Conservation (phyloP, 495 filamentous ascomycete species). For the Penicillium ochrochloron region DNA sequence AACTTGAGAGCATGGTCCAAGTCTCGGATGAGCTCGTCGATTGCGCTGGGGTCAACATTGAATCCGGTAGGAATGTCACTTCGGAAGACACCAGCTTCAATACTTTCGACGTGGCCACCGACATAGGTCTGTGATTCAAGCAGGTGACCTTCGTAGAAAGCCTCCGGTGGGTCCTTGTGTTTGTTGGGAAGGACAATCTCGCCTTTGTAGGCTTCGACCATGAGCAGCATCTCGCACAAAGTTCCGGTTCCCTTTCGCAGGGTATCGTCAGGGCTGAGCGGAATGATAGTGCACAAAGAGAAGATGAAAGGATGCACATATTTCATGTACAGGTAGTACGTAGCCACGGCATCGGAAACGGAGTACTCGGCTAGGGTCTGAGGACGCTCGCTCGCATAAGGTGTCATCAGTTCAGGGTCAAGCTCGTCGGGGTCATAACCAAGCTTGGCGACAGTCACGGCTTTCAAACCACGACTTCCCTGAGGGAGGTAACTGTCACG, state of each 20-base stretch:
- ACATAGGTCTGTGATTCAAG: slow-evolving; percentile 98
- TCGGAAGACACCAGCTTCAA: slow-evolving; percentile 96
- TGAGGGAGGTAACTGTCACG: slow-evolving; percentile 98
- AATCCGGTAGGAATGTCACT: slow-evolving; percentile 95
- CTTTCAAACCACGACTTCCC: slow-evolving; percentile 95
- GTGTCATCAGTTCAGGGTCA: slow-evolving; percentile 97
- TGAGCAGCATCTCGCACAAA: slow-evolving; percentile 96
- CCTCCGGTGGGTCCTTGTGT: slow-evolving; percentile 85
- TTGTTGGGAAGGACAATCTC: slow-evolving; percentile 96
- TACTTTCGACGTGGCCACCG: slow-evolving; percentile 98
- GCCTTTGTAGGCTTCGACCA: slow-evolving; percentile 96
- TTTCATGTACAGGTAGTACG: slow-evolving; percentile 99
- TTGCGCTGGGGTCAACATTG: slow-evolving; percentile 79
- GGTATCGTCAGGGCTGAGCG: slow-evolving; percentile 89
- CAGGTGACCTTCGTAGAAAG: slow-evolving; percentile 96
- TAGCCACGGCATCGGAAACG: slow-evolving; percentile 97
- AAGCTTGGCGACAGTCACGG: slow-evolving; percentile 95
- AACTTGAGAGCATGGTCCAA: slow-evolving; percentile 91
- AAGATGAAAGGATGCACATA: slow-evolving; percentile 99
- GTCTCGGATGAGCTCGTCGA: slow-evolving; percentile 86
- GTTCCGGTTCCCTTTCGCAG: slow-evolving; percentile 96
- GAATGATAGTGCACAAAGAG: slow-evolving; percentile 95
- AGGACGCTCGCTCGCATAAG: slow-evolving; percentile 87
- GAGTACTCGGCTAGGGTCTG: slow-evolving; percentile 97
- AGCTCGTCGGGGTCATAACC: slow-evolving; percentile 98